Percentiles rank a stretch among this genome's conserved stretches.
Conservation (phyloP, 176 grass and related monocot species). For the Areca catechu region DNA sequence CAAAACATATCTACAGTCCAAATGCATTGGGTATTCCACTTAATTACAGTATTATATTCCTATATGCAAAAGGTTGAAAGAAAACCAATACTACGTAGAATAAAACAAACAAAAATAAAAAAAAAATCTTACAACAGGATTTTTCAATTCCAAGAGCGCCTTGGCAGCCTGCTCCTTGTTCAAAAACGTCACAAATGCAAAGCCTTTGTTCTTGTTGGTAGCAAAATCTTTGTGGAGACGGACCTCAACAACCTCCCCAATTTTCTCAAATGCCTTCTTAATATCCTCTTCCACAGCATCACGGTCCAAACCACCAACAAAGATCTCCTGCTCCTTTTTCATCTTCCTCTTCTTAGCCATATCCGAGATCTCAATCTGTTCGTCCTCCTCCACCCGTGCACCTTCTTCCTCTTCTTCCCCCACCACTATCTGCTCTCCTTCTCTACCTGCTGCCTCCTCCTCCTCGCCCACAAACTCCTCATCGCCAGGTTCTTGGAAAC, state of each 20-base stretch:
- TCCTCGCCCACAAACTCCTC: constrained; percentile 11
- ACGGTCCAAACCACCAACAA: constrained; percentile 58
- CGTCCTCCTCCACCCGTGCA: constrained; percentile 30
- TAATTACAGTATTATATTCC: no score
- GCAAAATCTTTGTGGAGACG: constrained; percentile 53
- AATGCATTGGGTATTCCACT: no score
- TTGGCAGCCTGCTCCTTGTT: constrained; percentile 48
- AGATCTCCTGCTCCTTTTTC: constrained; percentile 74
- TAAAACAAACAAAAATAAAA: constrained; percentile 15
- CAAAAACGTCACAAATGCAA: constrained; percentile 62
- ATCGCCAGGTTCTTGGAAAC: neutral
- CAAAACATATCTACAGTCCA: no score
- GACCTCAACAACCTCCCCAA: constrained; percentile 51
- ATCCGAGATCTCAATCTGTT: constrained; percentile 35
- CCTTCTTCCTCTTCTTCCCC: constrained; percentile 2
- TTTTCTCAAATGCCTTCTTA: constrained; percentile 36
- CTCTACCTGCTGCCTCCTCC: neutral
- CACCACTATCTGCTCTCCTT: constrained; percentile 11
- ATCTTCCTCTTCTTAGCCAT: constrained; percentile 44
- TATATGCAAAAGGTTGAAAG: no score
- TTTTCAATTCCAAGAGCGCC: constrained; percentile 51
- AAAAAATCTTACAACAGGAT: constrained; percentile 37
- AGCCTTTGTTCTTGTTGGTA: constrained; percentile 62
- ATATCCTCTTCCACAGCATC: constrained; percentile 53
- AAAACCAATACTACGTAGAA: no score